Conservation (phyloP, 1,139 yeast genomes). For the Magnusiomyces sp. region DNA sequence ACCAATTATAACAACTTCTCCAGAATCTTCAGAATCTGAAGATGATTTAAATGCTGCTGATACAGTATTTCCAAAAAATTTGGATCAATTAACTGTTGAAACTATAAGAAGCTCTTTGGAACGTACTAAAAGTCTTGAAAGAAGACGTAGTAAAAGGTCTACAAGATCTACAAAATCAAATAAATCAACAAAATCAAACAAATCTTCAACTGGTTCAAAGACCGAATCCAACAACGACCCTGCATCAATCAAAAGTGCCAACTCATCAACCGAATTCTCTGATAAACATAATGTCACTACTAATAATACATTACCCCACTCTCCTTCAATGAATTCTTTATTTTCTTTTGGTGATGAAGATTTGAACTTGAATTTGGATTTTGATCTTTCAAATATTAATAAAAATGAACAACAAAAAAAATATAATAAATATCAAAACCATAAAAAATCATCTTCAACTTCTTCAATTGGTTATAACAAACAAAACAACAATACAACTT, state of each 20-base stretch:
- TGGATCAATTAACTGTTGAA: slow-evolving; percentile 30
- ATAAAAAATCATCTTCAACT: no score
- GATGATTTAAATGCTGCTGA: slow-evolving; percentile 26
- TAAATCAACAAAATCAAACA: slow-evolving; percentile 9
- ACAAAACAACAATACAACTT: no score
- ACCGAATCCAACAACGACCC: neutral
- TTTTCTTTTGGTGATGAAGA: slow-evolving; percentile 3
- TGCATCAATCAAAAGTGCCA: neutral
- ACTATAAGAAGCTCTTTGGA: slow-evolving; percentile 31
- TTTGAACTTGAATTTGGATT: slow-evolving; percentile 2
- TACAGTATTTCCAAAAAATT: slow-evolving; percentile 32
- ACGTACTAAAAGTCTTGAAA: slow-evolving; percentile 30
- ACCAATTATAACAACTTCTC: no score
- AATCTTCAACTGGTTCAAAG: neutral
- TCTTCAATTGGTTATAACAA: no score
- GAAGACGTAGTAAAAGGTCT: slow-evolving; percentile 28
- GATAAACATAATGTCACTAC: neutral
- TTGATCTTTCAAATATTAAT: no score
- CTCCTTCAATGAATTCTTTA: slow-evolving; percentile 3
- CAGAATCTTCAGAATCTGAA: slow-evolving; percentile 13
- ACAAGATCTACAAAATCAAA: slow-evolving; percentile 14
- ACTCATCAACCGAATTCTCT: neutral
- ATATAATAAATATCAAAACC: no score
- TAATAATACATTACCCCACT: neutral
- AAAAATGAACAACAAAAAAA: no score